A percentile compares a stretch with the other conserved stretches of the same genome.
Conservation (phyloP, 805 yeast genomes). For the Sugiyamaella boreocaroliniensis region DNA sequence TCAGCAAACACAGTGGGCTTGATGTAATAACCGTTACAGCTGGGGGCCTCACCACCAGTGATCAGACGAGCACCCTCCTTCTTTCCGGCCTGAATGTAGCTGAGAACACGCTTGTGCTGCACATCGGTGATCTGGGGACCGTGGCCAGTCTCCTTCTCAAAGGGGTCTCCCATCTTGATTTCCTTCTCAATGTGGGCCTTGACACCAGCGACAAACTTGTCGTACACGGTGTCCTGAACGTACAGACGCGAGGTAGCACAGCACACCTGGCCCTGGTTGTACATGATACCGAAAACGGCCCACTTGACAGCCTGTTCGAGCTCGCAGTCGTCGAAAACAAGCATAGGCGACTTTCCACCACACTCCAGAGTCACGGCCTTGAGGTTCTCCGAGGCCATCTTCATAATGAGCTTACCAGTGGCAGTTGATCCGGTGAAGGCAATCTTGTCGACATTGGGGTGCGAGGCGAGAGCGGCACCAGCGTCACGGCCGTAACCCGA, state of each 20-base stretch:
- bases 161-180: slow-evolving; percentile 73
- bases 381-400: slow-evolving; percentile 70
- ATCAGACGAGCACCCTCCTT: slow-evolving; percentile 78
- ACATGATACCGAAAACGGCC: slow-evolving; percentile 78
- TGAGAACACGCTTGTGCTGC: slow-evolving; percentile 73
- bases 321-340: slow-evolving; percentile 81
- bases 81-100: slow-evolving; percentile 69
- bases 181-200: slow-evolving; percentile 43
- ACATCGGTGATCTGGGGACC: slow-evolving; percentile 86
- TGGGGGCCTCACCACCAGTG: slow-evolving; percentile 65
- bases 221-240: slow-evolving; percentile 80
- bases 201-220: slow-evolving; percentile 60
- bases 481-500: slow-evolving; percentile 83
- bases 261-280: slow-evolving; percentile 94
- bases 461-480: slow-evolving; percentile 73
- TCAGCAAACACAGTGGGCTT: slow-evolving; percentile 81
- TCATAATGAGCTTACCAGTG: slow-evolving; percentile 78
- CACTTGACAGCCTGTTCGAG: slow-evolving; percentile 66
- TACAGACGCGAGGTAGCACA: slow-evolving; percentile 90
- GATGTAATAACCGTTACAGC: slow-evolving; percentile 38
- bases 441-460: slow-evolving; percentile 77
- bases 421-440: slow-evolving; percentile 96
- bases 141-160: slow-evolving; percentile 68
- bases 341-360: slow-evolving; percentile 94
- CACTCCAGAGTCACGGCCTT: slow-evolving; percentile 90